These are phyloP conservation scores for Paulownia fortunei DNA, from an alignment of 257 asterid species.

Conservation along the genomic window DNA sequence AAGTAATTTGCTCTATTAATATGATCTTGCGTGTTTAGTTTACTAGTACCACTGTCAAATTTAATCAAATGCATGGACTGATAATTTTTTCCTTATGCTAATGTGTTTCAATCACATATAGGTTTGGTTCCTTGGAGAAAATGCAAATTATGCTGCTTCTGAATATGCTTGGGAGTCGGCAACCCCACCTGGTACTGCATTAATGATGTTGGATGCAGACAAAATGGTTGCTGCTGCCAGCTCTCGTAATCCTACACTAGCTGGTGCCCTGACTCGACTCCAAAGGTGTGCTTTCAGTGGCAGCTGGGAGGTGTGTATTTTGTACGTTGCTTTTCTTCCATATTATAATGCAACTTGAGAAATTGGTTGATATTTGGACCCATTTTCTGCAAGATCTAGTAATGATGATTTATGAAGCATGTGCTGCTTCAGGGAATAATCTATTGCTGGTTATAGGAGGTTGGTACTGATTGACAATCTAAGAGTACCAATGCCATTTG, in stretches of 20 bases:
- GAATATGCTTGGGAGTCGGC: slow-evolving; percentile 99
- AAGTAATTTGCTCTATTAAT: slow-evolving; percentile 42
- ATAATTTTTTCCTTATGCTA: slow-evolving; percentile 4
- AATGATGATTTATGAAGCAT: slow-evolving; percentile 7
- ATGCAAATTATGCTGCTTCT: slow-evolving; percentile 99
- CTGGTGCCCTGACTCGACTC: slow-evolving; percentile 98
- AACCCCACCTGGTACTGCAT: slow-evolving; percentile 99
- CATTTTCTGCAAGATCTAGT: slow-evolving; percentile 24
- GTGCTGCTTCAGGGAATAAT: slow-evolving; percentile 13
- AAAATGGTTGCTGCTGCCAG: slow-evolving; percentile 99
- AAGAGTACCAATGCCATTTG: background rate
- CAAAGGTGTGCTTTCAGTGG: slow-evolving; percentile 99
- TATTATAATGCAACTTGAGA: slow-evolving; percentile 8
- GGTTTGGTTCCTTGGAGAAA: slow-evolving; percentile 99
- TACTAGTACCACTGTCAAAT: slow-evolving; percentile 1
- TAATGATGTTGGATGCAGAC: slow-evolving; percentile 99
- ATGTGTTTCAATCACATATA: slow-evolving; percentile 39
- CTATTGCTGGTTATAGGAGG: slow-evolving; percentile 19
- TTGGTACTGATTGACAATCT: slow-evolving; percentile 12
- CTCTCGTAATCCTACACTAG: slow-evolving; percentile 98
- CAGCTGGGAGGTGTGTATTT: slow-evolving; percentile 90
- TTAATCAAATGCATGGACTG: slow-evolving; percentile 12
- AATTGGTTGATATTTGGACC: slow-evolving; percentile 20
- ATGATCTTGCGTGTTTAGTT: slow-evolving; percentile 23
- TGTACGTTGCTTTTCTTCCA: slow-evolving; percentile 31